A percentile compares a stretch with the other conserved stretches of the same genome.
These are phyloP conservation scores for Porcisia hertigi DNA, from an alignment of 208 protist genomes.

Conservation along the genomic window DNA sequence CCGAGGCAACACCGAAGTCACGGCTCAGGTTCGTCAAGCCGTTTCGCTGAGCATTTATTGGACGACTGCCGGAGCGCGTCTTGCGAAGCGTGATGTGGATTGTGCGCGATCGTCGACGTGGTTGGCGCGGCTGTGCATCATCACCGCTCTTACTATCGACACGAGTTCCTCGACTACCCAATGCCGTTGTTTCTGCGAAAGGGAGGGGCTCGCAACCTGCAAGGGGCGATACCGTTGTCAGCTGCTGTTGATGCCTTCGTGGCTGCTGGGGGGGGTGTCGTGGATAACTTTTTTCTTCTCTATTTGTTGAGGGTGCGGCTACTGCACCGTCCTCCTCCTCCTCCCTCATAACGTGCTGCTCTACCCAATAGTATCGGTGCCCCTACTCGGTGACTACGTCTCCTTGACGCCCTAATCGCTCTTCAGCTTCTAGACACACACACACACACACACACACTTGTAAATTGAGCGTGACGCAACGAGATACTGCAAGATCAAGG, in stretches of 20 bases:
- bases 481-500: too few relatives aligned
- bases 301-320: neutral
- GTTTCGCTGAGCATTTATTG: conserved; percentile 26
- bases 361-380: neutral
- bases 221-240: neutral
- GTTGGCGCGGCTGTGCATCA: conserved; percentile 3
- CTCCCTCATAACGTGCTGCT: neutral
- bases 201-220: neutral
- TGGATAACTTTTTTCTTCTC: neutral
- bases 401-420: neutral
- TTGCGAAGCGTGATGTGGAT: conserved; percentile 42
- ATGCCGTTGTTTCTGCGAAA: neutral
- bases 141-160: neutral
- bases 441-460: conserved; percentile 12
- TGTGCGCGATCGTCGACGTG: conserved; percentile 19
- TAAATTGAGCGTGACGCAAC: neutral
- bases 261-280: neutral
- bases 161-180: neutral
- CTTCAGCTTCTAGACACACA: neutral
- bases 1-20: neutral
- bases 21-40: neutral
- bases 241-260: neutral
- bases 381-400: neutral
- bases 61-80: conserved; percentile 38
- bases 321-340: neutral